A percentile compares a stretch with the other conserved stretches of the same genome.
Evolutionary conservation across 2,329 filamentous ascomycete genomes (phyloP).

Genomic region (Dactylellina sp.): DNA sequence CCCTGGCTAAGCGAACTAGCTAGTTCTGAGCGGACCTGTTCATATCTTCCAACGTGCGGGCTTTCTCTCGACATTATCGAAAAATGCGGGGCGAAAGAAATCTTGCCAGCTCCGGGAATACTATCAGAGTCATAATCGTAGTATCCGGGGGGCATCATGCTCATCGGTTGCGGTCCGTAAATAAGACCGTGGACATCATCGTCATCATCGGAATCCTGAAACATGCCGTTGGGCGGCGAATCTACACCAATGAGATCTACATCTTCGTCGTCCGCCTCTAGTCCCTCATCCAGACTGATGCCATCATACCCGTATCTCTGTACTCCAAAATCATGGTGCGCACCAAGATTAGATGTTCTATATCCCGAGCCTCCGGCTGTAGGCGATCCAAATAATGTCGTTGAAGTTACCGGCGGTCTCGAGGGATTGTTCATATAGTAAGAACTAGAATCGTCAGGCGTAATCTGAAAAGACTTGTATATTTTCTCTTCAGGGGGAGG

Average conservation of each 20-base stretch:
- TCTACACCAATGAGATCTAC: conserved; percentile 18
- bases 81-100: conserved; percentile 46
- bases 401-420: conserved; percentile 32
- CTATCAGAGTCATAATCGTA: conserved; percentile 48
- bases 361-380: conserved; percentile 14
- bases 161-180: conserved; percentile 32
- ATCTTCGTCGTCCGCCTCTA: conserved; percentile 47
- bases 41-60: conserved; percentile 29
- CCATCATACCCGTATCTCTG: conserved; percentile 23
- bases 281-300: conserved; percentile 32
- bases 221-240: conserved; percentile 20
- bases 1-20: conserved; percentile 17
- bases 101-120: conserved; percentile 46
- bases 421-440: conserved; percentile 37
- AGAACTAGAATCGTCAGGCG: conserved; percentile 30
- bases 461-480: conserved; percentile 46
- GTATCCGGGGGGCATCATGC: conserved; percentile 36
- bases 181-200: conserved; percentile 30
- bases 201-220: conserved; percentile 48
- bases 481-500: conserved; percentile 46
- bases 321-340: conserved; percentile 46
- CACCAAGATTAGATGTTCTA: conserved; percentile 14
- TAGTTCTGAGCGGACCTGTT: conserved; percentile 36
- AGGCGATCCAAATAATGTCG: conserved; percentile 41
- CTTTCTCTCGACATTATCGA: conserved; percentile 45